Evolutionary conservation across 2,329 filamentous ascomycete genomes (phyloP).

Genomic region (Aureobasidium melanogenum): DNA sequence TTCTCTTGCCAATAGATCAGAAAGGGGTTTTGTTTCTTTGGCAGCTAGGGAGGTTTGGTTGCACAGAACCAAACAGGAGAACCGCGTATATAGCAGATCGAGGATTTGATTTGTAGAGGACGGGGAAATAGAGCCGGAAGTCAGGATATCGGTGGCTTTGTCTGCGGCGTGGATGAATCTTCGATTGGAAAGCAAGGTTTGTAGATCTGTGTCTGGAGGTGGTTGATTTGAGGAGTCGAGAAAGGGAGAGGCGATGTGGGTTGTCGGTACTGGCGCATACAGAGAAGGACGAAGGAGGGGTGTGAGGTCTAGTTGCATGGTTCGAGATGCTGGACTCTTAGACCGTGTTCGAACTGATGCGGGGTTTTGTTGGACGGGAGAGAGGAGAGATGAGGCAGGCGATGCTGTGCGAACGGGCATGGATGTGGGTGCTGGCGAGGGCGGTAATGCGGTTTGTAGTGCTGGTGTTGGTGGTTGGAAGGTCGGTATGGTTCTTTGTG

Average conservation of each 20-base stretch:
- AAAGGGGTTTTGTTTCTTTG: constrained; percentile 54
- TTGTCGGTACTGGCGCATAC: constrained; percentile 68
- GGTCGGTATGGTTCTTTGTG: background rate
- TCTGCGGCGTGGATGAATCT: constrained; percentile 60
- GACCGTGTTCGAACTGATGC: constrained; percentile 14
- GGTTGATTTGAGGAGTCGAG: constrained; percentile 59
- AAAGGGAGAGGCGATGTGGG: constrained; percentile 56
- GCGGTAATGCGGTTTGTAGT: constrained; percentile 20
- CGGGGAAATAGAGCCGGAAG: constrained; percentile 32
- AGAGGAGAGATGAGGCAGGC: constrained; percentile 12
- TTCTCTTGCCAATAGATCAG: constrained; percentile 40
- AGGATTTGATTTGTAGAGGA: constrained; percentile 61
- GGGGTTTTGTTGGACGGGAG: constrained; percentile 15
- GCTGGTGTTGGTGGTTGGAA: constrained; percentile 11
- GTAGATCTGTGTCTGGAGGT: constrained; percentile 53
- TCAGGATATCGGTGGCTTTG: constrained; percentile 33
- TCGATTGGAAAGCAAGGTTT: constrained; percentile 58
- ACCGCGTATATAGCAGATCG: constrained; percentile 65
- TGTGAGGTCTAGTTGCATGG: constrained; percentile 58
- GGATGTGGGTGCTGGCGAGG: constrained; percentile 6
- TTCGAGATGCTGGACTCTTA: constrained; percentile 12
- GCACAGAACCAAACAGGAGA: constrained; percentile 63
- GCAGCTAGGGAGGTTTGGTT: constrained; percentile 51
- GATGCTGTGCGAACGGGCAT: constrained; percentile 5
- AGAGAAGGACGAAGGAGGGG: constrained; percentile 72